Percentiles rank a stretch among this genome's conserved stretches.
These are phyloP conservation scores for Saccharomyces hybrid DNA, from an alignment of 1,139 yeast genomes.

Conservation along the genomic window DNA sequence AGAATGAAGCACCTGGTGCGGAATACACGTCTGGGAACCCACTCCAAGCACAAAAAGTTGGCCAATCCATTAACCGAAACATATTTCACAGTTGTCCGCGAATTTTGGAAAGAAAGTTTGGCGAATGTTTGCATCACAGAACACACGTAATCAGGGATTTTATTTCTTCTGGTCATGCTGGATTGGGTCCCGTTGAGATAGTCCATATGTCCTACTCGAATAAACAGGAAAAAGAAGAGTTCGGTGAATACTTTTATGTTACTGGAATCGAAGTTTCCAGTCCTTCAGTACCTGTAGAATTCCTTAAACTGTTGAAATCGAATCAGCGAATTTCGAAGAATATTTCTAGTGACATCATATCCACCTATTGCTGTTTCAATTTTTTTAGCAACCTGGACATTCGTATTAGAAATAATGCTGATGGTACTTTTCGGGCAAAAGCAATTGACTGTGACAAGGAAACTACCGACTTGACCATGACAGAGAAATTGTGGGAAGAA, in stretches of 20 bases:
- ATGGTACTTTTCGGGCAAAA: conserved; percentile 37
- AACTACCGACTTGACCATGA: conserved; percentile 22
- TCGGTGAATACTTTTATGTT: conserved; percentile 39
- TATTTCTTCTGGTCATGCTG: conserved; percentile 16
- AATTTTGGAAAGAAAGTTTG: conserved; percentile 24
- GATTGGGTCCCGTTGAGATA: conserved; percentile 83
- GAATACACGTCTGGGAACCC: background rate
- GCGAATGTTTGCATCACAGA: conserved; percentile 26
- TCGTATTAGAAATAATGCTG: conserved; percentile 58
- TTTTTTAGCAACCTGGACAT: conserved; percentile 63
- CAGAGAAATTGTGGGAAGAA: conserved; percentile 60
- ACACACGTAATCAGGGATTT: conserved; percentile 16
- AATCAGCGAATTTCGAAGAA: conserved; percentile 26
- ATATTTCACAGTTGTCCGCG: conserved; percentile 22
- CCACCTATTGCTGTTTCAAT: conserved; percentile 56
- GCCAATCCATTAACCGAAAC: conserved; percentile 3
- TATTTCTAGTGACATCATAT: conserved; percentile 33
- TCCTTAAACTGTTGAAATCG: conserved; percentile 65
- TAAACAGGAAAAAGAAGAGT: conserved; percentile 33
- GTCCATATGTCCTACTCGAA: conserved; percentile 53
- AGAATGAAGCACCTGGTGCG: background rate
- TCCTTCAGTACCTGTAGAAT: conserved; percentile 57
- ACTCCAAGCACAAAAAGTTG: conserved; percentile 1
- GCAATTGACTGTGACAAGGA: conserved; percentile 34
- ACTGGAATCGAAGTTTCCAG: conserved; percentile 59